These are phyloP conservation scores for Penicillium sp. DNA, from an alignment of 2,329 filamentous ascomycete genomes.

Conservation along the genomic window DNA sequence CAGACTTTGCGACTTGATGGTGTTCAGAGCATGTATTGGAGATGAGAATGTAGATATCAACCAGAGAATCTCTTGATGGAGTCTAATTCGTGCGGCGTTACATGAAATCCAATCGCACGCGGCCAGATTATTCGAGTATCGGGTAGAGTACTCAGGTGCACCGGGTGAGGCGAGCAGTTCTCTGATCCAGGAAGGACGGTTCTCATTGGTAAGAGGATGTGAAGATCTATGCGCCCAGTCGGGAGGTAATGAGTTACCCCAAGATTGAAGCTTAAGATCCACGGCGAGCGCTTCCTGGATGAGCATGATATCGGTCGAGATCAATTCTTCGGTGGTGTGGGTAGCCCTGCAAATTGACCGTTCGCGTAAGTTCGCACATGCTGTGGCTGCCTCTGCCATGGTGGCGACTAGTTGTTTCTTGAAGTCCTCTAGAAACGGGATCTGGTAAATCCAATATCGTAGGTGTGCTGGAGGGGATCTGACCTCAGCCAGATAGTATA, in stretches of 20 bases:
- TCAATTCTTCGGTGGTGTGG: neutral
- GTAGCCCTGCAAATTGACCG: neutral
- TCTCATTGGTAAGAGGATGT: neutral
- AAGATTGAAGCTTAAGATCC: neutral
- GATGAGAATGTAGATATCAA: conserved; percentile 1
- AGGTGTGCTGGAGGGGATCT: neutral
- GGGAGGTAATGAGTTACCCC: neutral
- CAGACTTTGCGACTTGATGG: conserved; percentile 1
- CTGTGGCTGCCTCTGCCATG: neutral
- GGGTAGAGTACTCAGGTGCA: conserved; percentile 8
- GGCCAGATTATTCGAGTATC: conserved; percentile 4
- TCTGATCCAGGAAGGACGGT: conserved; percentile 10
- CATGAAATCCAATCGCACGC: conserved; percentile 19
- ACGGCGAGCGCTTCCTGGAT: neutral
- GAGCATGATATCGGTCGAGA: neutral
- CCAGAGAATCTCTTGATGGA: conserved; percentile 11
- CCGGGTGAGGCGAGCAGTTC: conserved; percentile 9
- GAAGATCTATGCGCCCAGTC: neutral
- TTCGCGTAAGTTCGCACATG: neutral
- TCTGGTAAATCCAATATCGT: neutral
- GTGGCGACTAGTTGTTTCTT: neutral
- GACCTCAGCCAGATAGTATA: neutral
- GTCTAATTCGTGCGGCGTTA: conserved; percentile 13
- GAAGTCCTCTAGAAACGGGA: neutral
- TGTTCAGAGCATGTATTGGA: neutral